Evolutionary conservation across 768 basidiomycete genomes (phyloP).

Genomic region (Suillus alpinus): DNA sequence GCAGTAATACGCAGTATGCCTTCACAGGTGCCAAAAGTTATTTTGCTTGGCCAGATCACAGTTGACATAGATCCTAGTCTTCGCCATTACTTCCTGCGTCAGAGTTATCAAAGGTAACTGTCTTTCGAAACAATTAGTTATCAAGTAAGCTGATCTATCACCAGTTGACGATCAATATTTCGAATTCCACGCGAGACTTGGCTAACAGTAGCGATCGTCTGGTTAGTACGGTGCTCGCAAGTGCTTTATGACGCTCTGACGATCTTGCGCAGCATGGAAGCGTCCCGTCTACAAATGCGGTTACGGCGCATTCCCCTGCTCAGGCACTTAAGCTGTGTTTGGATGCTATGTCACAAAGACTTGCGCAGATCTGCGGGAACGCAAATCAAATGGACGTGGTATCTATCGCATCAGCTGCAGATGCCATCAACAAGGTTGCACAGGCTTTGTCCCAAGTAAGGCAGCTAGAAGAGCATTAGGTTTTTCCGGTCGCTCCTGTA

Average conservation of each 20-base stretch:
- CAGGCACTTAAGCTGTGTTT: constrained; percentile 54
- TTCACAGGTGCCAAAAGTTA: constrained; percentile 10
- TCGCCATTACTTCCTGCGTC: constrained; percentile 29
- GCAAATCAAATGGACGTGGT: constrained; percentile 40
- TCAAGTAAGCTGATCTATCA: constrained; percentile 3
- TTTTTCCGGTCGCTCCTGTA: background rate
- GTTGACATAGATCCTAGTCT: background rate
- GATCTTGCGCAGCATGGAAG: constrained; percentile 14
- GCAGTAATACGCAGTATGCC: constrained; percentile 20
- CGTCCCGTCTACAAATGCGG: constrained; percentile 9
- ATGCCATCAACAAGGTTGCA: constrained; percentile 64
- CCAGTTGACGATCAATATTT: constrained; percentile 22
- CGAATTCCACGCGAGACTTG: constrained; percentile 13
- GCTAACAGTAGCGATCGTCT: constrained; percentile 14
- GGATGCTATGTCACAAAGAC: constrained; percentile 46
- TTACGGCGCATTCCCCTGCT: constrained; percentile 30
- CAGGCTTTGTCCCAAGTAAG: constrained; percentile 60
- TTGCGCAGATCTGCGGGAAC: constrained; percentile 43
- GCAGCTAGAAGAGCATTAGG: constrained; percentile 46
- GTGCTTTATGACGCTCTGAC: constrained; percentile 5
- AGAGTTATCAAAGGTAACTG: constrained; percentile 26
- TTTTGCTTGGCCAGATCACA: background rate
- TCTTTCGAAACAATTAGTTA: constrained; percentile 2
- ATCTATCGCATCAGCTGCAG: constrained; percentile 58
- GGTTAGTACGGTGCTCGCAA: constrained; percentile 6